Conservation (phyloP, 2,329 filamentous ascomycete genomes). For the Ceratocystis albifundus region DNA sequence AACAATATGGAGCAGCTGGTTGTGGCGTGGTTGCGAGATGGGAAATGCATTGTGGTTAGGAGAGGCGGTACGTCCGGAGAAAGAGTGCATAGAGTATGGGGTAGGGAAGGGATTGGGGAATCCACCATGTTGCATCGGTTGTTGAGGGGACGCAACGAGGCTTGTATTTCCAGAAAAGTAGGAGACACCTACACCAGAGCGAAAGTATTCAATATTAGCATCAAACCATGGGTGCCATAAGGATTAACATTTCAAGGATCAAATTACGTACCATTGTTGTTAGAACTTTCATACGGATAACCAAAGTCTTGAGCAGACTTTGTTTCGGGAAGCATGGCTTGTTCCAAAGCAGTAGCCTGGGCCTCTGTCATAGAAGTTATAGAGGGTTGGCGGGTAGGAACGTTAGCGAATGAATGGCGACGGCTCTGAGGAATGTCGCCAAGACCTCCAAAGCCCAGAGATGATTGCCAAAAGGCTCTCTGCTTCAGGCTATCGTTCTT, state of each 20-base stretch:
- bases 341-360: slow-evolving; percentile 13
- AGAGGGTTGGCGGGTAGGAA: slow-evolving; percentile 52
- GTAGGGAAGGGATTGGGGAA: slow-evolving; percentile 26
- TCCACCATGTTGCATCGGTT: slow-evolving; percentile 16
- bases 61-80: slow-evolving; percentile 36
- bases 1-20: slow-evolving; percentile 73
- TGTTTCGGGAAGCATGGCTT: slow-evolving; percentile 10
- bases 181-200: slow-evolving; percentile 6
- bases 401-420: slow-evolving; percentile 66
- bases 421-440: slow-evolving; percentile 59
- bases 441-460: slow-evolving; percentile 51
- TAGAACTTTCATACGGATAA: slow-evolving; percentile 17
- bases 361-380: slow-evolving; percentile 42
- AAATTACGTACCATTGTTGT: slow-evolving; percentile 13
- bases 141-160: slow-evolving; percentile 19
- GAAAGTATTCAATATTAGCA: background rate
- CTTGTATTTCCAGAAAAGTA: slow-evolving; percentile 17
- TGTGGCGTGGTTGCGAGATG: slow-evolving; percentile 49
- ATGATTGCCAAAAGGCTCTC: slow-evolving; percentile 55
- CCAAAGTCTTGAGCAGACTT: slow-evolving; percentile 19
- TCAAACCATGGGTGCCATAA: background rate
- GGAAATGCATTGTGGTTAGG: slow-evolving; percentile 52
- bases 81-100: slow-evolving; percentile 18
- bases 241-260: background rate
- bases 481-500: slow-evolving; percentile 56